Evolutionary conservation across 2,329 filamentous ascomycete species (phyloP), one percentile per base, ranked within the genome.

Genomic region (Chaetomiaceae sp.): DNA sequence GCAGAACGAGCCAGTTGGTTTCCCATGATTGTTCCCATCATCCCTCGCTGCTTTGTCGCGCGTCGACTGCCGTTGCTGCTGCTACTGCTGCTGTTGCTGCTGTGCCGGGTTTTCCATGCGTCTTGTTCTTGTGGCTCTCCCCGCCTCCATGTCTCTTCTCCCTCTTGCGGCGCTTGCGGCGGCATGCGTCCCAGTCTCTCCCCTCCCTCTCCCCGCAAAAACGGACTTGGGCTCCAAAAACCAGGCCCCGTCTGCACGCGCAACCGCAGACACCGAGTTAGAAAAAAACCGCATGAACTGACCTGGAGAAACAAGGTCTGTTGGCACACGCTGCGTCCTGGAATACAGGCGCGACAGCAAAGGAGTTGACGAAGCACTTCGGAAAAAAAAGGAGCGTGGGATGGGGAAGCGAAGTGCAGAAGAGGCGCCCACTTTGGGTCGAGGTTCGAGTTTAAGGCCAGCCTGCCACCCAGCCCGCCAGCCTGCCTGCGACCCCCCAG

Each of bases 281-380:
- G 41, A 30, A 30, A 46, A 44, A 17, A 50, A 34, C 41, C 10
- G 25, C 25, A 2, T 25, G 42, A 56, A 62, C 65, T 66, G 57
- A 69, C 66, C 63, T 68, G 55, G 57, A 62, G 63, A 68, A 64
- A 67, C 40, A 57, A 59, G 57, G 44, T 54, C 41, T 60, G 58
- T 59, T 61, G 55, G 56, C 56, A 73, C 62, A 69, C 66, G 66
- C 65, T 68, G 70, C 66, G 67, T 66, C 70, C 72, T 72, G 70
- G 71, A 69, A 63, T 70, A 70, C 71, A 71, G 71, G 70, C 66
- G 67, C 69, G 68, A 64, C 68, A 70, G 63, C 63, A 57, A 58
- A 57, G 31, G 25, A 25, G 39, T 8, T 8, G 49, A 35, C 59
- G 62, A 58, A 63, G 58, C 62, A 62, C n/a, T n/a, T n/a, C n/a